phyloP scores from a whole-genome alignment of 192 early-diverging fungal genomes.

The Mortierella hygrophila region DNA sequence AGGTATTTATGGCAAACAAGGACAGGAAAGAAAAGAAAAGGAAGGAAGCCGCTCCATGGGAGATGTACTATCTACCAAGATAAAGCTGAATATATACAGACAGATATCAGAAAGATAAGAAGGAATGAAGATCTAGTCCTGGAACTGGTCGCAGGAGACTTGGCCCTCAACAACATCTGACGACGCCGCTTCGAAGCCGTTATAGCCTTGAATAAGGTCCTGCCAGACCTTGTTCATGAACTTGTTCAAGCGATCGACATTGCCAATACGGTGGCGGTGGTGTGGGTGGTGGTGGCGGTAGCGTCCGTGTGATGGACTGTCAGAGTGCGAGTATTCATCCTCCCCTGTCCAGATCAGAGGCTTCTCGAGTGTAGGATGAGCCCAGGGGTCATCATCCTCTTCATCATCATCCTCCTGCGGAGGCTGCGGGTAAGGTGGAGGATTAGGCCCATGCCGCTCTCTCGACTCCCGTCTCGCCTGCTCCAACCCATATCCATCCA shows the following conservation, averaged over 20 bases:
- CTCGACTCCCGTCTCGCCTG: constrained; percentile 16
- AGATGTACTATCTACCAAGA: neutral
- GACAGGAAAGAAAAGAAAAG: neutral
- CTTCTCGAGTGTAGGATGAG: constrained; percentile 7
- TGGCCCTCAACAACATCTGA: neutral
- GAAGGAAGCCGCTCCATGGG: neutral
- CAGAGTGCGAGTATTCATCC: neutral
- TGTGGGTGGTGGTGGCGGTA: constrained; percentile 1
- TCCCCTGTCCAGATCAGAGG: neutral
- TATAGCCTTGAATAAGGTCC: neutral
- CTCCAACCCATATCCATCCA: constrained; percentile 41
- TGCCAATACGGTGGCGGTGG: neutral
- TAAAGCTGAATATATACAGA: neutral
- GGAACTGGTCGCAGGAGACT: neutral
- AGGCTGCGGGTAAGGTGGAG: neutral
- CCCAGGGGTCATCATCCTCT: neutral
- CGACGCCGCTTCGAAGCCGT: neutral
- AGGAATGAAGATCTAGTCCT: neutral
- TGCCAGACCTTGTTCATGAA: constrained; percentile 10
- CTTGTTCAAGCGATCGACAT: neutral
- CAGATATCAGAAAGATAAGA: neutral
- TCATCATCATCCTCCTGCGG: neutral
- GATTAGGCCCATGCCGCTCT: neutral
- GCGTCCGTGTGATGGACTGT: neutral
- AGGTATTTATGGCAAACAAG: neutral